These are phyloP conservation scores for Mallotus repandus DNA, from an alignment of 441 rosid genomes.

Conservation along the genomic window DNA sequence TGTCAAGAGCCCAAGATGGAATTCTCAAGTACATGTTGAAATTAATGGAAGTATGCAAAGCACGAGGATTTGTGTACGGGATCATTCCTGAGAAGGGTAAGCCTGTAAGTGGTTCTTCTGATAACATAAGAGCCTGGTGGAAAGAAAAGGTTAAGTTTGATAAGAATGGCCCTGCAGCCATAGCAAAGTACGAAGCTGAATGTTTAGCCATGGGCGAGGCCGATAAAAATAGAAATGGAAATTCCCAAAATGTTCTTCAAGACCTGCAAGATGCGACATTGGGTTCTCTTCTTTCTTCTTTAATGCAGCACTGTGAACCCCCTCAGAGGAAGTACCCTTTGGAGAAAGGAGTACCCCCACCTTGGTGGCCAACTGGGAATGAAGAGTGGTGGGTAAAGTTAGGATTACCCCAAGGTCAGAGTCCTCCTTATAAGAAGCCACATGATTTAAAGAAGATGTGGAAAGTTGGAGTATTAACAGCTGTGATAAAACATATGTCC, in stretches of 20 bases:
- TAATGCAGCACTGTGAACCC: conserved; percentile 98
- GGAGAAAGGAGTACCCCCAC: conserved; percentile 86
- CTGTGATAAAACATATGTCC: conserved; percentile 95
- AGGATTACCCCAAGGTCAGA: conserved; percentile 58
- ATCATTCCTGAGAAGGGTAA: conserved; percentile 98
- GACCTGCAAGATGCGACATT: conserved; percentile 97
- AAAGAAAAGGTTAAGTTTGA: conserved; percentile 98
- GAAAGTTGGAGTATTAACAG: conserved; percentile 97
- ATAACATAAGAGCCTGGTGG: conserved; percentile 99
- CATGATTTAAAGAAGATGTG: conserved; percentile 98
- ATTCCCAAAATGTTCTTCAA: conserved; percentile 64
- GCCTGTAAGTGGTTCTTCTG: conserved; percentile 91
- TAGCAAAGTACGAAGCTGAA: conserved; percentile 80
- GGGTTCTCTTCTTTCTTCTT: conserved; percentile 86
- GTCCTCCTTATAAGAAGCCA: conserved; percentile 89
- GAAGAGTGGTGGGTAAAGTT: conserved; percentile 94
- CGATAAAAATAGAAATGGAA: conserved; percentile 55
- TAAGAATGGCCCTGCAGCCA: conserved; percentile 97
- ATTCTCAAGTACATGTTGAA: conserved; percentile 98
- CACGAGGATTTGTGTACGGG: conserved; percentile 93
- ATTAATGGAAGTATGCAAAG: conserved; percentile 97
- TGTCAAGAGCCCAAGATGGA: conserved; percentile 99
- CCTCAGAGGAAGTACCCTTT: conserved; percentile 98
- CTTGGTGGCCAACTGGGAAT: conserved; percentile 97
- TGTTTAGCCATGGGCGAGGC: conserved; percentile 63